These are phyloP conservation scores for Phytophthora capsici DNA, from an alignment of 352 stramenopile genomes.

Conservation along the genomic window DNA sequence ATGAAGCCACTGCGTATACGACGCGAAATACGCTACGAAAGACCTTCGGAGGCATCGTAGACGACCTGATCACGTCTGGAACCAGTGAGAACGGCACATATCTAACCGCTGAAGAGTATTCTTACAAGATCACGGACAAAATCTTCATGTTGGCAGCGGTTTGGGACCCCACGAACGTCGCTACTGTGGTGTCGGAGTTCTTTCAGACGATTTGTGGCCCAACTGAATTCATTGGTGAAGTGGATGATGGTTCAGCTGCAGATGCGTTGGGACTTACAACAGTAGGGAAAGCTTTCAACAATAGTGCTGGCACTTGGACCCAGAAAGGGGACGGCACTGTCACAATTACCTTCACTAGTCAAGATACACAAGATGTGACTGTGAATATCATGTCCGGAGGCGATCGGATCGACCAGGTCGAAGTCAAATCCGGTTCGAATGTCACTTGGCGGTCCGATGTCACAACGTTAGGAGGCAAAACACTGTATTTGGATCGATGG, in stretches of 20 bases:
- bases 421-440: conserved; percentile 33
- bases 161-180: conserved; percentile 54
- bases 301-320: conserved; percentile 40
- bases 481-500: conserved; percentile 60
- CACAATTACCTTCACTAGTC: conserved; percentile 43
- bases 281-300: conserved; percentile 45
- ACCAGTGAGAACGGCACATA: conserved; percentile 35
- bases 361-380: conserved; percentile 41
- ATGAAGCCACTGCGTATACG: conserved; percentile 20
- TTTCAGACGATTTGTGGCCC: conserved; percentile 61
- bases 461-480: conserved; percentile 38
- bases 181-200: conserved; percentile 46
- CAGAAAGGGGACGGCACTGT: conserved; percentile 35
- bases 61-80: conserved; percentile 48
- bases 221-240: conserved; percentile 47
- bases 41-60: conserved; percentile 49
- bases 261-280: conserved; percentile 41
- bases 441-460: conserved; percentile 43
- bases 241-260: conserved; percentile 45
- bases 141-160: conserved; percentile 40
- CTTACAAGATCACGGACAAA: conserved; percentile 43
- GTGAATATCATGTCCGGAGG: conserved; percentile 39
- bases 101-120: conserved; percentile 40
- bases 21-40: conserved; percentile 53
- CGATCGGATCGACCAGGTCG: conserved; percentile 33